Evolutionary conservation across 176 grass and related monocot species (phyloP), one percentile per base, ranked within the genome.

Genomic region (Hyparrhenia diplandra): DNA sequence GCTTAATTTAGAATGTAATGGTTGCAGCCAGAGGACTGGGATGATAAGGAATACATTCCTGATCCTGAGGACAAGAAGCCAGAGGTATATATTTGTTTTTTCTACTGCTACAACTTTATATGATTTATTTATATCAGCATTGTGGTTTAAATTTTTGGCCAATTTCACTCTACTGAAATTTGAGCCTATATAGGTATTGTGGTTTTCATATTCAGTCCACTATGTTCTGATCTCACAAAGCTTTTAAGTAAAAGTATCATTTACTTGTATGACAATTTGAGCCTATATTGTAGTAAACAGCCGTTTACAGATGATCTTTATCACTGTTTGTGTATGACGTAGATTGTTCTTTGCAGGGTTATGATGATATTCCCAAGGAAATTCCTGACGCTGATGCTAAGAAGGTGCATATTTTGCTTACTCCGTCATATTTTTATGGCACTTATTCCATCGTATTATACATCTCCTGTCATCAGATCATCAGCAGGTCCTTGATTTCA

Each of bases 41-140:
- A 98, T 76, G 95, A 94, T 71, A 92, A 94, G 70, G 92, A 98
- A 62, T 93, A 92, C 69, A 94, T 94, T 87, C 95, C 90, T 36
- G 92, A 98, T 27, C 90, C 95, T 1, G 88, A 98, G 84, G 95
- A 98, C 70, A 87, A 85, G 78, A 98, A 94, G 80, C 90, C 92
- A 68, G 92, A 98, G 92, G 95, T 97, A 66, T 13, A 30, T 28
- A 70, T 73, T 30, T 43, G 13, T 58, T 36, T 43, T 24, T 52
- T 57, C n/a, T 64, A 13, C 25, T 76, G 6, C 61, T 43, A 43
- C 64, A 60, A 37, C 40, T 58, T 85, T 59, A 39, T 3, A 49
- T 76, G 31, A 66, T 73, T 47, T 83, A 66, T 73, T 47, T 83
- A 27, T 37, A 20, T 47, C 16, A n/a, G 17, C 73, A 74, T 34